phyloP scores from a whole-genome alignment of 164 flowering plant species.

The Tetracentron sinense region DNA sequence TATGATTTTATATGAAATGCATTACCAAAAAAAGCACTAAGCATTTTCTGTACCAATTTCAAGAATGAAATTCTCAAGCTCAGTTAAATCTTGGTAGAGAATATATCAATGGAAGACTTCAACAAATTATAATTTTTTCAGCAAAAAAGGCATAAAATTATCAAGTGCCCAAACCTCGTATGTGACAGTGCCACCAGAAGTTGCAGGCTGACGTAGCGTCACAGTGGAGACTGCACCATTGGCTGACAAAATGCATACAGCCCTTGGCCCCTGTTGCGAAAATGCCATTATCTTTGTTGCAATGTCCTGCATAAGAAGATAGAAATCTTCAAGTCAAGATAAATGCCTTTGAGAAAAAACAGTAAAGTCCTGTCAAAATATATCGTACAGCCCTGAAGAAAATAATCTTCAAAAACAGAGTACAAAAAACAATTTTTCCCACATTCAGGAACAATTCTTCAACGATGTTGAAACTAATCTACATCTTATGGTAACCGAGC shows the following conservation, averaged over 20 bases:
- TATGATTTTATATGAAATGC: too few relatives aligned
- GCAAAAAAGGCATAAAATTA: not conserved
- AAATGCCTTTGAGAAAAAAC: not conserved
- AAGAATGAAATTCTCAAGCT: not conserved
- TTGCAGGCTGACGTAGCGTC: slow-evolving; percentile 75
- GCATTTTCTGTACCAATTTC: too few relatives aligned
- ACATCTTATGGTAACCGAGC: too few relatives aligned
- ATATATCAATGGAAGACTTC: not conserved
- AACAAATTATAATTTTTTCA: not conserved
- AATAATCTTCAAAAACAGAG: not conserved
- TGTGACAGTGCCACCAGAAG: slow-evolving; percentile 78
- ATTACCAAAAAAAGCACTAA: too few relatives aligned
- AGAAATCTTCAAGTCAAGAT: not conserved
- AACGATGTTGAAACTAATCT: too few relatives aligned
- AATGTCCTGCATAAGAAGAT: slow-evolving; percentile 53
- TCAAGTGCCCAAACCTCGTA: slow-evolving; percentile 56
- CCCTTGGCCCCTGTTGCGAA: slow-evolving; percentile 79
- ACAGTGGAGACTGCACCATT: slow-evolving; percentile 80
- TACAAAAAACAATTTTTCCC: not conserved
- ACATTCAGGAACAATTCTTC: not conserved
- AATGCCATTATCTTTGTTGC: slow-evolving; percentile 74
- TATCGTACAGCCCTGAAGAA: not conserved
- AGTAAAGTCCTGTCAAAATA: slow-evolving; percentile 1
- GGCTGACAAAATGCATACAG: slow-evolving; percentile 77
- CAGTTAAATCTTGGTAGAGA: not conserved